These are phyloP conservation scores for Lactifluus hygrophoroides DNA, from an alignment of 768 basidiomycete genomes.

Conservation along the genomic window DNA sequence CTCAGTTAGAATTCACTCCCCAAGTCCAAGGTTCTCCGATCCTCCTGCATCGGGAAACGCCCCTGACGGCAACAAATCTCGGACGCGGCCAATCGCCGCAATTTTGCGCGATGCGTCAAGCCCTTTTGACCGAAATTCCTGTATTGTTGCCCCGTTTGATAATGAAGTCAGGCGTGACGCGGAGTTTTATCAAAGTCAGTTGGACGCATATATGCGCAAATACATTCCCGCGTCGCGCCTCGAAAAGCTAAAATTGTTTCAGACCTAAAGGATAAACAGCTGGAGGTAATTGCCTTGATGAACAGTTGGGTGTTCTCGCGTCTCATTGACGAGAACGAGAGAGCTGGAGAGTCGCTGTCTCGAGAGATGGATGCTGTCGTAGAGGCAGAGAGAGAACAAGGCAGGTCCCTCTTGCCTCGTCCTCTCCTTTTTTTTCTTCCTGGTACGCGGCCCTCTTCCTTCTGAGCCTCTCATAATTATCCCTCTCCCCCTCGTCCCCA, in stretches of 20 bases:
- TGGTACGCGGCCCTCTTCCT: background rate
- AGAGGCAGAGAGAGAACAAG: constrained; percentile 20
- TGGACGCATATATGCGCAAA: constrained; percentile 20
- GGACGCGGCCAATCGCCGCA: constrained; percentile 6
- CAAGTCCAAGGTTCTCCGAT: background rate
- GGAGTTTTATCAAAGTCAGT: constrained; percentile 31
- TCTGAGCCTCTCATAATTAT: background rate
- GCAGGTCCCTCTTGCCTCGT: constrained; percentile 11
- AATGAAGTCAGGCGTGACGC: constrained; percentile 29
- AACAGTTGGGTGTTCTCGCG: constrained; percentile 19
- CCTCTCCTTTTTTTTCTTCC: background rate
- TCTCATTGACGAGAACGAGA: constrained; percentile 12
- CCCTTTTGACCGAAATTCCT: constrained; percentile 27
- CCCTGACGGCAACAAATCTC: background rate
- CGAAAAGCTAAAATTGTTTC: background rate
- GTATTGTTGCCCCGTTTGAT: constrained; percentile 30
- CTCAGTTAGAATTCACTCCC: constrained; percentile 4
- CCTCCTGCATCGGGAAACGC: background rate
- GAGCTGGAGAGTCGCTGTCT: constrained; percentile 13
- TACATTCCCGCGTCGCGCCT: background rate
- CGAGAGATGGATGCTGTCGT: constrained; percentile 15
- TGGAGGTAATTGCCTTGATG: constrained; percentile 11
- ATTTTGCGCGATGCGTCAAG: constrained; percentile 10
- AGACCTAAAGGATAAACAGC: constrained; percentile 17
- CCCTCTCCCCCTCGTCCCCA: background rate